phyloP scores from a whole-genome alignment of 805 yeast genomes.

The Sugiyamaella marilandica region DNA sequence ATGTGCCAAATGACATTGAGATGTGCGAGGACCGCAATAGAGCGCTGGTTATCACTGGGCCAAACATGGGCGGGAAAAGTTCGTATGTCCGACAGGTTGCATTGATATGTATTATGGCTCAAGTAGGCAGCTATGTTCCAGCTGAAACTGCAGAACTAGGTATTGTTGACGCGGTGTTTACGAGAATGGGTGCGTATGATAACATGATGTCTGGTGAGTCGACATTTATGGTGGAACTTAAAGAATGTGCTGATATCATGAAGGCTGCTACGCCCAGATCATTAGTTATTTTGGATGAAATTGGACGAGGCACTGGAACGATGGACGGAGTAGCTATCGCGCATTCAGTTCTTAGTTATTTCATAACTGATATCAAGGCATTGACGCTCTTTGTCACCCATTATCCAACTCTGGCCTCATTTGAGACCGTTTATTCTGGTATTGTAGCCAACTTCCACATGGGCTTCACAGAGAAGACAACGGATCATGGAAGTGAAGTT shows the following conservation, averaged over 20 bases:
- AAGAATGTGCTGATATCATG: slow-evolving; percentile 58
- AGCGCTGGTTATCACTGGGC: slow-evolving; percentile 70
- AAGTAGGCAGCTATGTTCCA: slow-evolving; percentile 73
- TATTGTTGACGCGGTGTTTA: slow-evolving; percentile 54
- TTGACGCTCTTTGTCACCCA: slow-evolving; percentile 79
- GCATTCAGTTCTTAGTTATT: slow-evolving; percentile 59
- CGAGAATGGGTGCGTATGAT: slow-evolving; percentile 58
- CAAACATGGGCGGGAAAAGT: slow-evolving; percentile 86
- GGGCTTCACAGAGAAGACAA: slow-evolving; percentile 47
- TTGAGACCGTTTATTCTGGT: slow-evolving; percentile 39
- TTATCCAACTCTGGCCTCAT: slow-evolving; percentile 59
- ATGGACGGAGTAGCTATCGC: slow-evolving; percentile 82
- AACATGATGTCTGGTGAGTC: slow-evolving; percentile 70
- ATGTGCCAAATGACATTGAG: slow-evolving; percentile 62
- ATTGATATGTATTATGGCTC: slow-evolving; percentile 63
- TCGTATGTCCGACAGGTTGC: slow-evolving; percentile 74
- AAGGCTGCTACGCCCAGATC: slow-evolving; percentile 47
- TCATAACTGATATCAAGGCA: slow-evolving; percentile 43
- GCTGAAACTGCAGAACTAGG: slow-evolving; percentile 59
- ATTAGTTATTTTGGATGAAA: slow-evolving; percentile 64
- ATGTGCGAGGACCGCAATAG: slow-evolving; percentile 47
- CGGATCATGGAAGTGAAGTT: slow-evolving; percentile 40
- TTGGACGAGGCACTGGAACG: slow-evolving; percentile 73
- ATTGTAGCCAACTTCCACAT: slow-evolving; percentile 61
- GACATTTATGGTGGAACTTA: slow-evolving; percentile 75